Conservation (phyloP, 2,329 filamentous ascomycete species). For the Hirsutella thompsonii region DNA sequence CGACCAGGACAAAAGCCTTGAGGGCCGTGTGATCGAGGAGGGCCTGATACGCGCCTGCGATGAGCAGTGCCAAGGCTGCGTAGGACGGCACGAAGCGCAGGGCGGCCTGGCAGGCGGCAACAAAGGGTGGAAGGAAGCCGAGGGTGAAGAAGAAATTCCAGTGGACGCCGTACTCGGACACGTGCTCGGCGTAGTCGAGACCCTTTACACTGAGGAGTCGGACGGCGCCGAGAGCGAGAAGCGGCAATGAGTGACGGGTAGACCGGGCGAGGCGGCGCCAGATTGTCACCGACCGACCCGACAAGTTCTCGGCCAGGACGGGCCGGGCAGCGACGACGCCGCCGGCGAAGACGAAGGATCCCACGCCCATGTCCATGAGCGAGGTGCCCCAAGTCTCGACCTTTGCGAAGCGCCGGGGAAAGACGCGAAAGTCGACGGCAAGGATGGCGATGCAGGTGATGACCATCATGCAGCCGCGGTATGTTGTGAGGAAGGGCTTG, state of each 20-base stretch:
- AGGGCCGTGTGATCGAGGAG: constrained; percentile 65
- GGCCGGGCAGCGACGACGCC: constrained; percentile 82
- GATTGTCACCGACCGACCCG: constrained; percentile 35
- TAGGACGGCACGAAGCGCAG: constrained; percentile 64
- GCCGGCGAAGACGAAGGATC: constrained; percentile 91
- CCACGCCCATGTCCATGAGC: constrained; percentile 96
- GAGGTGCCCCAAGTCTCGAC: constrained; percentile 99
- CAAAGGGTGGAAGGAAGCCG: constrained; percentile 75
- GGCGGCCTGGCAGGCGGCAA: constrained; percentile 67
- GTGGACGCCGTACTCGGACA: constrained; percentile 93
- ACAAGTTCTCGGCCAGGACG: constrained; percentile 55
- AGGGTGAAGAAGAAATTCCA: constrained; percentile 99
- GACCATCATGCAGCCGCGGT: constrained; percentile 83
- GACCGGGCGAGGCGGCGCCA: constrained; percentile 49
- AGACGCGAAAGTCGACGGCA: constrained; percentile 91
- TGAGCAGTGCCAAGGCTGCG: constrained; percentile 56
- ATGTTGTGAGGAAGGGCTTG: constrained; percentile 87
- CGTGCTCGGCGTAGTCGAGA: constrained; percentile 91
- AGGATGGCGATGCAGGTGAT: constrained; percentile 83
- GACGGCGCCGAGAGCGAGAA: constrained; percentile 67
- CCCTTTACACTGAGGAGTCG: constrained; percentile 85
- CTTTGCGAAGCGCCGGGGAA: constrained; percentile 90
- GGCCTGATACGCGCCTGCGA: constrained; percentile 61
- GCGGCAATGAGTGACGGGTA: constrained; percentile 67
- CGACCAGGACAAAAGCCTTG: constrained; percentile 71